Evolutionary conservation across 1,284 basidiomycete genomes (phyloP).

Genomic region (Apiotrichum laibachii): DNA sequence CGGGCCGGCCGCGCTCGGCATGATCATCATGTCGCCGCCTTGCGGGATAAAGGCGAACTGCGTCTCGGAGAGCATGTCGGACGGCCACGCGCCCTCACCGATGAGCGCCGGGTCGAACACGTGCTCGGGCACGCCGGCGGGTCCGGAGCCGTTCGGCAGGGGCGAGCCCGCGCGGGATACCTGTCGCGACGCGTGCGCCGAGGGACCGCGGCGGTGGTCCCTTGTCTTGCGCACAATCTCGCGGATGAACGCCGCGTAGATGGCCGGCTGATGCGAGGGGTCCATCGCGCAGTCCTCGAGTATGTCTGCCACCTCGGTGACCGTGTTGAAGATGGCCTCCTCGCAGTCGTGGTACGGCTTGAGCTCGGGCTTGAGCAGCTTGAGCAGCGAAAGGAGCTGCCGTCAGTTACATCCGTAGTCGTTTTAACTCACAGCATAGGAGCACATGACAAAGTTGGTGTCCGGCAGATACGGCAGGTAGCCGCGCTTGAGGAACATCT

Average conservation of each 20-base stretch:
- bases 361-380: constrained; percentile 59
- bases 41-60: constrained; percentile 48
- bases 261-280: constrained; percentile 73
- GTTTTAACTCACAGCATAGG: constrained; percentile 58
- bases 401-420: not conserved
- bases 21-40: constrained; percentile 50
- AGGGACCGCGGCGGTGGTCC: constrained; percentile 36
- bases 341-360: constrained; percentile 44
- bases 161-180: constrained; percentile 19
- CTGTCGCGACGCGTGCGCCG: constrained; percentile 18
- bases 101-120: constrained; percentile 43
- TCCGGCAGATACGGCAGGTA: constrained; percentile 83
- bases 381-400: constrained; percentile 77
- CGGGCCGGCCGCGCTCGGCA: constrained; percentile 46
- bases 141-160: constrained; percentile 3
- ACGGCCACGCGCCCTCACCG: constrained; percentile 34
- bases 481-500: constrained; percentile 70
- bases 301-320: constrained; percentile 71
- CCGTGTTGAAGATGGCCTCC: constrained; percentile 41
- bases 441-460: constrained; percentile 84
- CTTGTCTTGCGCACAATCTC: constrained; percentile 57
- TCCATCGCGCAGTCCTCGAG: constrained; percentile 72
- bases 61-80: constrained; percentile 32
- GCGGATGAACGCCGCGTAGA: constrained; percentile 81
- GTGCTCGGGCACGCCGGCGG: constrained; percentile 5